Conservation (phyloP, 257 asterid genomes). For the Voacanga thouarsii region DNA sequence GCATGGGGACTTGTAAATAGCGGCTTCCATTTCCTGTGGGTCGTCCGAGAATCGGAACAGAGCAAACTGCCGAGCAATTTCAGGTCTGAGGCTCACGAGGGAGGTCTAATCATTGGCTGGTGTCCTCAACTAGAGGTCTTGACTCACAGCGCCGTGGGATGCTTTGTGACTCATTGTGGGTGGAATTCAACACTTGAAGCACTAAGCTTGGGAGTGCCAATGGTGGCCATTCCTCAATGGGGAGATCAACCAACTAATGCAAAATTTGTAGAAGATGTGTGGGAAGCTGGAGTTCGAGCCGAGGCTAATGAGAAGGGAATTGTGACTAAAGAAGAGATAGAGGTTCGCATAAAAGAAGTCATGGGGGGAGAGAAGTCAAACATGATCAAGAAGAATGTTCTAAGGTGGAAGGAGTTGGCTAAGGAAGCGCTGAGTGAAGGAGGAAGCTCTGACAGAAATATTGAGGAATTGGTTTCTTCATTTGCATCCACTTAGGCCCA, state of each 20-base stretch:
- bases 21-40: slow-evolving; percentile 51
- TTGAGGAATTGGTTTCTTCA: slow-evolving; percentile 40
- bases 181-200: slow-evolving; percentile 42
- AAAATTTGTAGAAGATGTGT: slow-evolving; percentile 54
- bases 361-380: too few species aligned
- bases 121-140: slow-evolving; percentile 60
- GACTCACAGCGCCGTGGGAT: slow-evolving; percentile 38
- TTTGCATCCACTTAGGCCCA: too few species aligned
- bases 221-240: slow-evolving; percentile 70
- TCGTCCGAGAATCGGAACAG: slow-evolving; percentile 47
- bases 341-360: slow-evolving; percentile 24
- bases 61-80: slow-evolving; percentile 37
- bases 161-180: too few species aligned
- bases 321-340: slow-evolving; percentile 45
- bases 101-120: slow-evolving; percentile 57
- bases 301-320: slow-evolving; percentile 55
- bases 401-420: slow-evolving; percentile 47
- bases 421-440: not conserved
- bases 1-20: slow-evolving; percentile 33
- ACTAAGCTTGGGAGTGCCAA: slow-evolving; percentile 54
- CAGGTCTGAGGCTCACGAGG: slow-evolving; percentile 15
- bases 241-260: slow-evolving; percentile 67
- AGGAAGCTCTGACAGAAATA: slow-evolving; percentile 53
- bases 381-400: slow-evolving; percentile 37
- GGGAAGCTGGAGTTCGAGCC: slow-evolving; percentile 55